phyloP scores from a whole-genome alignment of 768 basidiomycete species.

The Leucocoprinus birnbaumii region DNA sequence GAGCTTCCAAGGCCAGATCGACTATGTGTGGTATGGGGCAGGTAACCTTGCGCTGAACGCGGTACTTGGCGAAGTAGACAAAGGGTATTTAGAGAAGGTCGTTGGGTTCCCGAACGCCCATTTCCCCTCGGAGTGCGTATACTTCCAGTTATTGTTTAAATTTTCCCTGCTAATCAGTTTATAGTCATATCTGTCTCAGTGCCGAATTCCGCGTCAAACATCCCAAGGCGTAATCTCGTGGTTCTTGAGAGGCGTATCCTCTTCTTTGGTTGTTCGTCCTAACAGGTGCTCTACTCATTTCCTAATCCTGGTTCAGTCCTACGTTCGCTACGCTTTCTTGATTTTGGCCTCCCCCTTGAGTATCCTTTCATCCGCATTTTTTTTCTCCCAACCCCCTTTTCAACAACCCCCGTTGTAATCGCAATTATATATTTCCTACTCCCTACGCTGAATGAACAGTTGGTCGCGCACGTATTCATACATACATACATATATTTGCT shows the following conservation, averaged over 20 bases:
- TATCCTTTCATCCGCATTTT: constrained; percentile 2
- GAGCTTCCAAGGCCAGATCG: constrained; percentile 81
- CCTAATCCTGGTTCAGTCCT: constrained; percentile 8
- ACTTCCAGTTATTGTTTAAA: neutral
- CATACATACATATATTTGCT: constrained; percentile 15
- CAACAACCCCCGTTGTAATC: too few species aligned
- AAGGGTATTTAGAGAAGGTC: constrained; percentile 77
- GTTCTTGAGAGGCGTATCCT: neutral
- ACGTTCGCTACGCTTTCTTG: constrained; percentile 9
- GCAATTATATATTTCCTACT: constrained; percentile 14
- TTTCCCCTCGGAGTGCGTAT: constrained; percentile 92
- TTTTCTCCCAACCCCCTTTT: constrained; percentile 6
- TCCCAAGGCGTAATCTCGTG: constrained; percentile 44
- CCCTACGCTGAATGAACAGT: constrained; percentile 9
- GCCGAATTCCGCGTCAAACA: constrained; percentile 80
- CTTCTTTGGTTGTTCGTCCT: neutral
- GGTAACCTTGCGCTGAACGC: constrained; percentile 72
- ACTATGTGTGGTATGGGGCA: constrained; percentile 92
- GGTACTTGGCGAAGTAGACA: constrained; percentile 88
- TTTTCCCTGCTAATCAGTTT: constrained; percentile 3
- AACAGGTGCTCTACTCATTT: constrained; percentile 7
- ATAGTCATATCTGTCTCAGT: constrained; percentile 70
- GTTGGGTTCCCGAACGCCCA: constrained; percentile 98
- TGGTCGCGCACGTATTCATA: constrained; percentile 12
- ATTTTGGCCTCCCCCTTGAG: constrained; percentile 3